Evolutionary conservation across 2,329 filamentous ascomycete genomes (phyloP).

Genomic region (Scytalidium lignicola): DNA sequence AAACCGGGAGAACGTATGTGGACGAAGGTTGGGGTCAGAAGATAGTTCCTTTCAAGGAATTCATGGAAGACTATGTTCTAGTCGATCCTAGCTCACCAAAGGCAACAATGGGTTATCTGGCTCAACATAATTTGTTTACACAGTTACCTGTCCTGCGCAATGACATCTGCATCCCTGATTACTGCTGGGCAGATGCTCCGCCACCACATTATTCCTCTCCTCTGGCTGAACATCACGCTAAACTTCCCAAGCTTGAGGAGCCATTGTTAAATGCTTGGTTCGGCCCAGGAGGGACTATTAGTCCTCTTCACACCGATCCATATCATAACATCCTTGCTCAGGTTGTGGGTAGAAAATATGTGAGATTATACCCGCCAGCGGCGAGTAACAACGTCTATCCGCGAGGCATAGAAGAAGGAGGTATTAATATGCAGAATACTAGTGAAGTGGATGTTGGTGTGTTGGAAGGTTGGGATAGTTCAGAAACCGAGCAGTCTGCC

Average conservation of each 20-base stretch:
- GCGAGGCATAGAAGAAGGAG: constrained; percentile 53
- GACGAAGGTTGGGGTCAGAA: constrained; percentile 80
- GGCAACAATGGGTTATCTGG: constrained; percentile 67
- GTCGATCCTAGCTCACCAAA: not conserved
- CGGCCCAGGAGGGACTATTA: constrained; percentile 81
- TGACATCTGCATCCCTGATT: constrained; percentile 79
- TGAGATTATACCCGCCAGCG: constrained; percentile 76
- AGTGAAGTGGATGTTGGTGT: constrained; percentile 71
- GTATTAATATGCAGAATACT: constrained; percentile 91
- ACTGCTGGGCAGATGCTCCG: constrained; percentile 70
- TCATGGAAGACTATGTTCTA: constrained; percentile 44
- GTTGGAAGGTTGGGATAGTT: constrained; percentile 55
- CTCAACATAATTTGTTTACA: constrained; percentile 80
- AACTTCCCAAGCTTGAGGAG: constrained; percentile 41
- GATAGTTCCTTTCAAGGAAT: constrained; percentile 69
- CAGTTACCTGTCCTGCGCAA: constrained; percentile 73
- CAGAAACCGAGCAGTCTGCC: constrained; percentile 9
- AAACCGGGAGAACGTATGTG: constrained; percentile 82
- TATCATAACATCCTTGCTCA: constrained; percentile 92
- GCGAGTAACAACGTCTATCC: constrained; percentile 56
- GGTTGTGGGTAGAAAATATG: constrained; percentile 84
- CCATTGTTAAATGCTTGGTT: constrained; percentile 89
- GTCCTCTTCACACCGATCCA: constrained; percentile 86
- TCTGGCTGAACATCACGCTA: constrained; percentile 32
- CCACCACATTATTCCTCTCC: constrained; percentile 43